Conservation (phyloP, 192 early-diverging fungal genomes). For the Podila horticola region DNA sequence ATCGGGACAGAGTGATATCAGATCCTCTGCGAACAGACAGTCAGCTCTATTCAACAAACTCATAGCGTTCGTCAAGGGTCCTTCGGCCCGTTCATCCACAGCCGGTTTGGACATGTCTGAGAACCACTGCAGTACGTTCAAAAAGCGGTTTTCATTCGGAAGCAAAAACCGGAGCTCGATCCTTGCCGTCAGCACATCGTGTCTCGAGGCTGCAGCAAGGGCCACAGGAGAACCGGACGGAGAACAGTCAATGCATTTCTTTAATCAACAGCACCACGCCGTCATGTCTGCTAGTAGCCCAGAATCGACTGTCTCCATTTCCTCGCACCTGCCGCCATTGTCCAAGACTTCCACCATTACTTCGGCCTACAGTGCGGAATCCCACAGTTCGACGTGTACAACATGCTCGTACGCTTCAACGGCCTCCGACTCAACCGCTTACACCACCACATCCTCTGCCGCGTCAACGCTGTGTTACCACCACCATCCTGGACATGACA, state of each 20-base stretch:
- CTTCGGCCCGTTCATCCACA: neutral
- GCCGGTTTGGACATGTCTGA: neutral
- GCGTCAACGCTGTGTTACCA: slow-evolving; percentile 13
- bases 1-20: neutral
- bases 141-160: too few relatives aligned
- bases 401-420: neutral
- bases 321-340: neutral
- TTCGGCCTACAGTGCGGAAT: neutral
- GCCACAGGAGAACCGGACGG: neutral
- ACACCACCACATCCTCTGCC: neutral
- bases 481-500: neutral
- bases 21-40: neutral
- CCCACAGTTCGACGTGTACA: neutral
- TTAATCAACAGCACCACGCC: neutral
- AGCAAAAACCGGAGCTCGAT: neutral
- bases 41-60: neutral
- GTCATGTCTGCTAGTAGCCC: slow-evolving; percentile 16
- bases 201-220: neutral
- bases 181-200: slow-evolving; percentile 14
- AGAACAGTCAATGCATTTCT: slow-evolving; percentile 5
- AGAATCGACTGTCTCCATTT: neutral
- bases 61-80: neutral
- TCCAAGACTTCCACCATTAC: neutral
- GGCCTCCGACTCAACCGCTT: neutral
- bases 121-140: too few relatives aligned